Evolutionary conservation across 1,139 yeast genomes (phyloP).

Genomic region (Candida frijolesensis): DNA sequence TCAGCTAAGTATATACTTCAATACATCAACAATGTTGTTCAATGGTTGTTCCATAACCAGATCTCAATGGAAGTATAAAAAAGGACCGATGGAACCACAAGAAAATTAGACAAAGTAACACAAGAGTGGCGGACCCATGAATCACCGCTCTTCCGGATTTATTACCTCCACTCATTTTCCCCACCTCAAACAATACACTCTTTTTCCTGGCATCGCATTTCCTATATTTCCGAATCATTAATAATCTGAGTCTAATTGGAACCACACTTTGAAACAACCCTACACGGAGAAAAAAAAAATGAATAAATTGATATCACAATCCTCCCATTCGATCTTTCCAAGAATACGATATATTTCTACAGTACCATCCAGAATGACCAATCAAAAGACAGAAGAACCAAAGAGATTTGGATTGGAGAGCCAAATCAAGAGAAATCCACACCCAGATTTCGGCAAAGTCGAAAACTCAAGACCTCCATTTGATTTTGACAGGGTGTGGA

Average conservation of each 20-base stretch:
- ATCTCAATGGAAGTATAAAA: background rate
- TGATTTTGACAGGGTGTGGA: slow-evolving; percentile 19
- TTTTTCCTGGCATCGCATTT: background rate
- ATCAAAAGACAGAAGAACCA: slow-evolving; percentile 9
- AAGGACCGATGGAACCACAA: background rate
- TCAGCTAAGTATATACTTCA: too few relatives aligned
- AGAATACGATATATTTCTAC: background rate
- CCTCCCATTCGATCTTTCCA: background rate
- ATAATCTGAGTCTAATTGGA: background rate
- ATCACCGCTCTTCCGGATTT: background rate
- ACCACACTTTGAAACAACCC: background rate
- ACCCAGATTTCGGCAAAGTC: slow-evolving; percentile 28
- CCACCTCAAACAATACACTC: background rate
- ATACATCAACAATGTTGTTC: background rate
- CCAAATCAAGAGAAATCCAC: slow-evolving; percentile 23
- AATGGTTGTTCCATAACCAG: background rate
- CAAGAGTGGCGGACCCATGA: background rate
- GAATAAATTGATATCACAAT: slow-evolving; percentile 2
- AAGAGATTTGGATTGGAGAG: slow-evolving; percentile 19
- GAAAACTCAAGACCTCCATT: slow-evolving; percentile 29
- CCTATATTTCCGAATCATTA: background rate
- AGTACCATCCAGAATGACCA: slow-evolving; percentile 5
- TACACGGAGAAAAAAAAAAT: background rate
- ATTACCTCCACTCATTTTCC: background rate
- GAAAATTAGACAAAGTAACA: background rate